Evolutionary conservation across 495 filamentous ascomycete genomes (phyloP), one percentile per base, ranked within the genome.

Genomic region (Neurospora sp.): DNA sequence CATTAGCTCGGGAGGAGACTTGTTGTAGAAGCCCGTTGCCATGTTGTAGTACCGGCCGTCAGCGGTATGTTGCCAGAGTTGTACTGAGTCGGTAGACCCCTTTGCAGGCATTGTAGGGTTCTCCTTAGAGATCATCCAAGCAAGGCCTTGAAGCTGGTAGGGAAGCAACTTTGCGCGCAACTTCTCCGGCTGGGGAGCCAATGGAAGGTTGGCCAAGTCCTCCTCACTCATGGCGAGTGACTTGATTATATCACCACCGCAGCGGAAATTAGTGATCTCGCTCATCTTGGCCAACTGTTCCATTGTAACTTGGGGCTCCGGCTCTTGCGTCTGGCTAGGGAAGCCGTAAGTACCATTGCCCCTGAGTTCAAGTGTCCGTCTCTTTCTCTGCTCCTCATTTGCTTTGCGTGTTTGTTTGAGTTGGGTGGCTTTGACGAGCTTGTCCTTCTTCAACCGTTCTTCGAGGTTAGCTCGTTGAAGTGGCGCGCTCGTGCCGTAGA

Each of bases 61-160:
- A 7, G 85, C 76, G 45, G 83, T 77, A 2, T 85, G 83, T 79
- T 92, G 93, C 94, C 94, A 98, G 13, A 97, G 81, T 80, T 97
- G 94, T 6, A 93, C 91, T 19, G 91, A 82, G 10, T 92, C 88
- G 15, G 85, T 83, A 2, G 90, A 89, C 1, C 87, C 89, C n/a
- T 79, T 74, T 1, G 82, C 72, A 6, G 94, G 93, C 34, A 93
- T 83, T 17, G 82, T 77, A 0, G 93, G 93, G 34, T 86, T 88
- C 78, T 98, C 94, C 76, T 92, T 92, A 37, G 87, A 83, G 17
- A 90, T 85, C 85, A 98, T 87, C 94, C 94, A 98, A 54, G 89
- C 90, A 37, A 98, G 85, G 9, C 93, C 94, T 81, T 94, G 90
- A 10, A 92, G 90, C 76, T 98, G 94, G 78, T 95, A 96, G 6